Evolutionary conservation across 2,329 filamentous ascomycete genomes (phyloP).

Genomic region (Aspergillus candidus): DNA sequence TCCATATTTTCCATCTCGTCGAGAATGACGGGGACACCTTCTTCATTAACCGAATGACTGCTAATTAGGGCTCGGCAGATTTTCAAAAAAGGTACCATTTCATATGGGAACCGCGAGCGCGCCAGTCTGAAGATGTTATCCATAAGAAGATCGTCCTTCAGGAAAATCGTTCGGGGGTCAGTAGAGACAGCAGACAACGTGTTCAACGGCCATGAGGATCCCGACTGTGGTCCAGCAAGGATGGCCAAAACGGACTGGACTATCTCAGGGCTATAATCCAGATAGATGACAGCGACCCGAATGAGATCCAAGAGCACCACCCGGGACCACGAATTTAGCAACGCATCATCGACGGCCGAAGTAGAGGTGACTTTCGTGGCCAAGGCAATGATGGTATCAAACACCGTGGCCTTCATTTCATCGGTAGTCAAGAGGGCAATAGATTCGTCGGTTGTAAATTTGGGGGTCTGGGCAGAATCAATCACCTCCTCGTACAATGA

Average conservation of each 20-base stretch:
- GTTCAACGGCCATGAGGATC: conserved; percentile 14
- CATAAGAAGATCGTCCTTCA: conserved; percentile 54
- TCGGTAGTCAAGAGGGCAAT: conserved; percentile 43
- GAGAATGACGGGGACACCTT: conserved; percentile 51
- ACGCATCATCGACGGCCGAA: conserved; percentile 46
- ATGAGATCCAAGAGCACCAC: conserved; percentile 64
- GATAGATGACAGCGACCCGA: conserved; percentile 58
- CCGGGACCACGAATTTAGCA: conserved; percentile 59
- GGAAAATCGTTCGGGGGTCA: conserved; percentile 47
- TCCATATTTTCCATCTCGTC: conserved; percentile 63
- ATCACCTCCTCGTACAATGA: conserved; percentile 45
- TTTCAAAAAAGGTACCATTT: conserved; percentile 70
- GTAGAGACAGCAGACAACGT: conserved; percentile 15
- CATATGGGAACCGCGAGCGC: conserved; percentile 74
- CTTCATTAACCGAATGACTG: conserved; percentile 39
- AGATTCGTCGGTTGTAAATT: conserved; percentile 40
- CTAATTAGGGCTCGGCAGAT: conserved; percentile 61
- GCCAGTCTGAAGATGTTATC: conserved; percentile 60
- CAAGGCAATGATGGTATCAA: conserved; percentile 43
- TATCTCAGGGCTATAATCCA: conserved; percentile 68
- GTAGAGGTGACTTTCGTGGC: conserved; percentile 40
- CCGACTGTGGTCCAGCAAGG: conserved; percentile 43
- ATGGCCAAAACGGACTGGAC: conserved; percentile 61
- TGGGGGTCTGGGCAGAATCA: conserved; percentile 38
- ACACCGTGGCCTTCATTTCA: conserved; percentile 43